These are phyloP conservation scores for Schizophyllum amplum DNA, from an alignment of 1,284 basidiomycete genomes.

Conservation along the genomic window DNA sequence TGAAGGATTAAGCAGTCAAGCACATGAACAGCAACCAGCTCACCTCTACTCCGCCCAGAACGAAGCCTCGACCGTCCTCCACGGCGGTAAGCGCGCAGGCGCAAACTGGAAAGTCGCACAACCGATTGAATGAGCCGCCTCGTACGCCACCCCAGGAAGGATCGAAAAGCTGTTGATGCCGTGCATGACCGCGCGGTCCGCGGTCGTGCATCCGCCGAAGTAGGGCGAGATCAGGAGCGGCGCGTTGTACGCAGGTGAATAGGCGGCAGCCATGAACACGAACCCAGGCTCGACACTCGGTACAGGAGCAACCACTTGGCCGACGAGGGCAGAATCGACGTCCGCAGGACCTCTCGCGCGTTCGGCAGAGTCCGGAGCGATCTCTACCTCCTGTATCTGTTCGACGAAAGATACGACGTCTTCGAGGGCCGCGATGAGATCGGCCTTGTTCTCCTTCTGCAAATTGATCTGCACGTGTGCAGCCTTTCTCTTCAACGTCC, in stretches of 20 bases:
- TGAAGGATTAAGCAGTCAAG: no score
- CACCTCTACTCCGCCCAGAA: background rate
- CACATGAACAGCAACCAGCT: background rate
- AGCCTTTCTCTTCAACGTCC: background rate
- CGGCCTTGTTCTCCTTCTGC: background rate
- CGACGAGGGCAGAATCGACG: background rate
- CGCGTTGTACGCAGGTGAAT: background rate
- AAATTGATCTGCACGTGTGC: background rate
- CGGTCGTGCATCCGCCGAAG: background rate
- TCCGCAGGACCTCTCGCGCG: background rate
- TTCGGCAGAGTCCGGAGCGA: background rate
- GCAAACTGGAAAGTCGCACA: background rate
- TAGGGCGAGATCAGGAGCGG: background rate
- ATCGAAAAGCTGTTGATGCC: background rate
- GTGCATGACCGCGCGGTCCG: background rate
- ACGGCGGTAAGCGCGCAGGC: background rate
- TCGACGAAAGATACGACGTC: background rate
- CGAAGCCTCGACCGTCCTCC: background rate
- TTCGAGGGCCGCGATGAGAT: background rate
- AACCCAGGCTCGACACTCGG: no score
- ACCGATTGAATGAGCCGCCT: background rate
- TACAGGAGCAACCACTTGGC: no score
- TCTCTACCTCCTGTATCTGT: background rate
- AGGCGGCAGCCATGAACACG: background rate
- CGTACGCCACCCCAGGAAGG: background rate